Conservation (phyloP, 2,329 filamentous ascomycete species). For the Trichoderma arundinaceum region DNA sequence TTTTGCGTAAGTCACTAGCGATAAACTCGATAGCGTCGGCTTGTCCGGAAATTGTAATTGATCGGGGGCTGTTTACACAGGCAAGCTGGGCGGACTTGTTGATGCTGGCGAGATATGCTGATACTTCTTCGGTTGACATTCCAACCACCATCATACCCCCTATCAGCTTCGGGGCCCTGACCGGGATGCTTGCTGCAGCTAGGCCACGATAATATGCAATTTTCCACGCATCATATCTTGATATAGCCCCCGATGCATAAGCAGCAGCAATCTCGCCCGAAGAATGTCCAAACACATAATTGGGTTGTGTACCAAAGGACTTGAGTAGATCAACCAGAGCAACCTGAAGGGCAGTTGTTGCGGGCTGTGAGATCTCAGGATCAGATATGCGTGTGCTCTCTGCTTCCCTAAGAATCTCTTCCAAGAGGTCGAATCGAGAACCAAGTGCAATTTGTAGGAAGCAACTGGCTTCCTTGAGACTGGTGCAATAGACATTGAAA, state of each 20-base stretch:
- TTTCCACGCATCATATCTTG: slow-evolving; percentile 48
- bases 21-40: slow-evolving; percentile 42
- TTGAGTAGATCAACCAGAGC: slow-evolving; percentile 50
- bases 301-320: slow-evolving; percentile 43
- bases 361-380: slow-evolving; percentile 49
- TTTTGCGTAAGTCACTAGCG: slow-evolving; percentile 41
- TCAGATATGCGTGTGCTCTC: slow-evolving; percentile 41
- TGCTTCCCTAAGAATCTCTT: slow-evolving; percentile 44
- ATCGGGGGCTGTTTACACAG: slow-evolving; percentile 53
- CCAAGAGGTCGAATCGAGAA: slow-evolving; percentile 44
- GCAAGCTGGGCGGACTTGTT: slow-evolving; percentile 45
- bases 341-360: slow-evolving; percentile 51
- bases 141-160: slow-evolving; percentile 53
- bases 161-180: slow-evolving; percentile 39
- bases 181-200: slow-evolving; percentile 41
- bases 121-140: slow-evolving; percentile 41
- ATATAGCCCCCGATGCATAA: slow-evolving; percentile 47
- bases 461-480: slow-evolving; percentile 44
- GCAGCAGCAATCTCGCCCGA: slow-evolving; percentile 56
- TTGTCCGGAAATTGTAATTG: slow-evolving; percentile 52
- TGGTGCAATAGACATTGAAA: slow-evolving; percentile 50
- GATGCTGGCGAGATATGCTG: slow-evolving; percentile 38
- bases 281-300: slow-evolving; percentile 51
- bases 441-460: slow-evolving; percentile 42
- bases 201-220: slow-evolving; percentile 51